A percentile compares a stretch with the other conserved stretches of the same genome.
phyloP scores from a whole-genome alignment of 495 filamentous ascomycete species.

The Amorphotheca resinae region DNA sequence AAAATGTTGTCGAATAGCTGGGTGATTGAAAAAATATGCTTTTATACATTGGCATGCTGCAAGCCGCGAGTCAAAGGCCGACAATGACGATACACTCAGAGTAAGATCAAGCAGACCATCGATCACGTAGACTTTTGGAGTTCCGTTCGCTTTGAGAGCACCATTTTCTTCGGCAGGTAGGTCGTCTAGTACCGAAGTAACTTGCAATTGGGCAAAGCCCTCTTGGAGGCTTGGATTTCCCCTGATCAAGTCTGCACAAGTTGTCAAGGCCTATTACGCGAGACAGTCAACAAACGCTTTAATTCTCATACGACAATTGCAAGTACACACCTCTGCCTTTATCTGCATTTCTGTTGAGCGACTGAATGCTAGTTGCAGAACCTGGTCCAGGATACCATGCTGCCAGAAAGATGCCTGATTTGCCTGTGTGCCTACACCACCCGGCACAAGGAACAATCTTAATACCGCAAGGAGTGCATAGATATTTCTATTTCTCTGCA shows the following conservation, averaged over 20 bases:
- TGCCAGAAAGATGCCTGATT: conserved; percentile 84
- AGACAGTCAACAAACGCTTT: conserved; percentile 3
- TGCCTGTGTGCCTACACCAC: conserved; percentile 64
- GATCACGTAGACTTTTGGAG: conserved; percentile 71
- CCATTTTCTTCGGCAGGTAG: conserved; percentile 24
- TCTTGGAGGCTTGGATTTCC: conserved; percentile 74
- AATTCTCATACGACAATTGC: neutral
- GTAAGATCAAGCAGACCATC: conserved; percentile 85
- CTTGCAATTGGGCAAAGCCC: conserved; percentile 72
- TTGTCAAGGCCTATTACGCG: conserved; percentile 58
- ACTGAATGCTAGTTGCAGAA: conserved; percentile 76
- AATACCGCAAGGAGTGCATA: conserved; percentile 82
- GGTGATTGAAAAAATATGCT: conserved; percentile 76
- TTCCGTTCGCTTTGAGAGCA: conserved; percentile 36
- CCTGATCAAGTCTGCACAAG: conserved; percentile 79
- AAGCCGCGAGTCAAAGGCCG: conserved; percentile 66
- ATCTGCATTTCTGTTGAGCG: conserved; percentile 60
- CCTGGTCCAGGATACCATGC: conserved; percentile 66
- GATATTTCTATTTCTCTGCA: conserved; percentile 79
- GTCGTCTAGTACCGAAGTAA: conserved; percentile 43
- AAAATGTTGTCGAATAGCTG: conserved; percentile 71
- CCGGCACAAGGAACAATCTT: conserved; percentile 69
- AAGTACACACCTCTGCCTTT: conserved; percentile 56
- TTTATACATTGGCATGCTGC: conserved; percentile 83
- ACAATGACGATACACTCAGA: conserved; percentile 50